Base-by-base conservation (phyloP, 345 rosid genomes). In the Clarkia xantiana region DNA sequence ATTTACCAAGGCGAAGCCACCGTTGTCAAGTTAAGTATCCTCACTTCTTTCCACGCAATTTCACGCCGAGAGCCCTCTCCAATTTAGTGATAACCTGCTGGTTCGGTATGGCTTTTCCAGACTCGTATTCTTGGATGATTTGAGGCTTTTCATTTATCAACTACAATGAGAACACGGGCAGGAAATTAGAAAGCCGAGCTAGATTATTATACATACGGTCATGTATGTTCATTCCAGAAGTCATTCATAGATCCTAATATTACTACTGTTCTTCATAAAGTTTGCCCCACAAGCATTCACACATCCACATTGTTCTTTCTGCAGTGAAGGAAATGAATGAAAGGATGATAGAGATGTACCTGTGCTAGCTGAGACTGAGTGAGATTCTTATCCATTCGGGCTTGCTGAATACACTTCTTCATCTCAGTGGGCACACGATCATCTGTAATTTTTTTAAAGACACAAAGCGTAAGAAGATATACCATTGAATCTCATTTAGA, bases 21-120 rank as follows among this genome's bases (percentile, higher is more conserved):
- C 3, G 9, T 10, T 40, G n/a, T 49, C 15, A 52, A 3, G 40
- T 39, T 18, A 19, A 18, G 7, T 29, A 29, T 29, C 34, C 23
- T 79, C 74, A 86, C 75, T 87, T 91, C 78, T 84, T 91, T 10
- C 96, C 96, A 25, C 95, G 86, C 43, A 87, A 84, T 64, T 87
- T 93, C 46, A 62, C 75, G 42, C 90, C 82, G 19, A 93, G 99
- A 39, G 94, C 86, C 71, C 96, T 82, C 79, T 93, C 96, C 54
- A 91, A 75, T 67, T 91, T 91, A 55, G 67, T 56, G 18, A 93
- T 75, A 42, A 84, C 75, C 74, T 87, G 94, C 57, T 93, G 99
- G 46, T 93, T 93, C 0, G 99, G 99, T 47, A 93, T 84, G 43
- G 99, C 96, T 66, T 93, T 93, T 36, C 99, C 99, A 43, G 96